Percentiles rank a stretch among this genome's conserved stretches.
These are phyloP conservation scores for Podospora pseudopauciseta DNA, from an alignment of 495 filamentous ascomycete species.

Conservation along the genomic window DNA sequence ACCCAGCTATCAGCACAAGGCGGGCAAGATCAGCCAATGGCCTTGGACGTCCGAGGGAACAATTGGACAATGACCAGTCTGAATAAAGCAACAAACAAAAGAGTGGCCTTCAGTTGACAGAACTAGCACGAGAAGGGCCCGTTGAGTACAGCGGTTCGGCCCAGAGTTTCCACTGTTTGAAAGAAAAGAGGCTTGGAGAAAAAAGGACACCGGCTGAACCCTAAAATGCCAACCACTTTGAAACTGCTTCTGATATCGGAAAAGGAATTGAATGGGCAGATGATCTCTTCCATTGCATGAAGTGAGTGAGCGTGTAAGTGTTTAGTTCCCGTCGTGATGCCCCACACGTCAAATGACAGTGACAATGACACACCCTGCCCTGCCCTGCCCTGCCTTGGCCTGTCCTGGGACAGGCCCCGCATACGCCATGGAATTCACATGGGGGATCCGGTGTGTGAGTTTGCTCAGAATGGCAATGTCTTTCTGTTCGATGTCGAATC, in stretches of 20 bases:
- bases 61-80: constrained; percentile 5
- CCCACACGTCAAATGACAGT: neutral
- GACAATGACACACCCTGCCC: neutral
- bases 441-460: neutral
- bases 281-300: neutral
- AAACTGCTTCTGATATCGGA: neutral
- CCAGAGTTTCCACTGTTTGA: neutral
- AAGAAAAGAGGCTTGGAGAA: neutral
- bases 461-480: neutral
- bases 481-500: neutral
- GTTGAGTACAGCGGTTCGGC: neutral
- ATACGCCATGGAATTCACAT: neutral
- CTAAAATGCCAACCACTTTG: neutral
- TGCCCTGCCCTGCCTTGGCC: neutral
- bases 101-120: neutral
- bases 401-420: neutral
- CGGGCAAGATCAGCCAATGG: neutral
- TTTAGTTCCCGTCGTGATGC: neutral
- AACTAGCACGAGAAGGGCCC: neutral
- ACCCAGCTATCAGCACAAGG: neutral
- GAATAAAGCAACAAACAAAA: neutral
- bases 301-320: neutral
- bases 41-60: neutral
- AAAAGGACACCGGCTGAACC: neutral
- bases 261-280: neutral